A percentile compares a stretch with the other conserved stretches of the same genome.
phyloP scores from a whole-genome alignment of 768 basidiomycete genomes.

The Trametopsis cervina region DNA sequence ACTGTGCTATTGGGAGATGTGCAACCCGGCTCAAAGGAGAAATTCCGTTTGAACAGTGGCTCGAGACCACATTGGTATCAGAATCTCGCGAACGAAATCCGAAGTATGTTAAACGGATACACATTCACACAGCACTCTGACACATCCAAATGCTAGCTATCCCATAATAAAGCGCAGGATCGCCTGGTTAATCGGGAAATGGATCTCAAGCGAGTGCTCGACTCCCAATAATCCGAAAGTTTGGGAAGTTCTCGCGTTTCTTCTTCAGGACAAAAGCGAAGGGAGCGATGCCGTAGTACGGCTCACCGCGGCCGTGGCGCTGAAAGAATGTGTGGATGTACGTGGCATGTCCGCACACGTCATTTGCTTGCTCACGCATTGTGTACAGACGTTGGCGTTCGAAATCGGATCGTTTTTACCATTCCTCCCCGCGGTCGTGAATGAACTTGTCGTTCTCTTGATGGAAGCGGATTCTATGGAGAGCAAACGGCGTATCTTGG shows the following conservation, averaged over 20 bases:
- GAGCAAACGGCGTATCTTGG: slow-evolving; percentile 67
- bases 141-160: slow-evolving; percentile 44
- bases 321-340: slow-evolving; percentile 84
- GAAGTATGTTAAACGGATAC: slow-evolving; percentile 34
- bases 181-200: slow-evolving; percentile 91
- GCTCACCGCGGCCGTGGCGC: slow-evolving; percentile 72
- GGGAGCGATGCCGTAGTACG: slow-evolving; percentile 83
- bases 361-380: background rate
- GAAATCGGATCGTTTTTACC: slow-evolving; percentile 59
- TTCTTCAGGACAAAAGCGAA: slow-evolving; percentile 60
- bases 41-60: slow-evolving; percentile 68
- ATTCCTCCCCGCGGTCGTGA: slow-evolving; percentile 51
- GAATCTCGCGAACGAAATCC: slow-evolving; percentile 58
- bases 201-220: slow-evolving; percentile 65
- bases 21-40: slow-evolving; percentile 50
- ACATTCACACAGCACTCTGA: background rate
- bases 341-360: slow-evolving; percentile 24
- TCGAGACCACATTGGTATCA: slow-evolving; percentile 46
- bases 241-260: slow-evolving; percentile 77
- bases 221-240: slow-evolving; percentile 53
- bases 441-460: slow-evolving; percentile 63
- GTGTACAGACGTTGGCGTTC: slow-evolving; percentile 56
- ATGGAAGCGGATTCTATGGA: slow-evolving; percentile 71
- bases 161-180: slow-evolving; percentile 92
- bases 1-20: slow-evolving; percentile 86